These are phyloP conservation scores for Phytophthora cryptogea DNA, from an alignment of 352 stramenopile species.

Conservation along the genomic window DNA sequence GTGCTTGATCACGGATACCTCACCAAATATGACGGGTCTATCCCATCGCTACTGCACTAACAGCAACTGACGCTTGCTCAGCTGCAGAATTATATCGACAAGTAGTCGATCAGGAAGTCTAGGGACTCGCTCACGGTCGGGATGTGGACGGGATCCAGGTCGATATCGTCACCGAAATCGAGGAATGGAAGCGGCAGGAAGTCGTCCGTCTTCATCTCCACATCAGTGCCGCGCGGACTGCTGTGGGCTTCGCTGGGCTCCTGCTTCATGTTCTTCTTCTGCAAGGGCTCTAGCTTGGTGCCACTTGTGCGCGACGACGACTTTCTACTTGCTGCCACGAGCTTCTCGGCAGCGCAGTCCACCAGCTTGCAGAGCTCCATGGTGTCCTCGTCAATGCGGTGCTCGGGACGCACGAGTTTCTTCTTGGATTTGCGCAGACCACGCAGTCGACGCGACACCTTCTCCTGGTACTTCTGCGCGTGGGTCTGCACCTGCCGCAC, in stretches of 20 bases:
- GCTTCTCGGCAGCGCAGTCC: slow-evolving; percentile 50
- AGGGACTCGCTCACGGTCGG: slow-evolving; percentile 67
- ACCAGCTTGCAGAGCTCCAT: slow-evolving; percentile 66
- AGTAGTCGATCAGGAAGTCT: slow-evolving; percentile 69
- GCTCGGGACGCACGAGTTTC: slow-evolving; percentile 60
- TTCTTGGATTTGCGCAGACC: slow-evolving; percentile 76
- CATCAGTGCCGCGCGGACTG: slow-evolving; percentile 33
- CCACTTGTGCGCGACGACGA: slow-evolving; percentile 12
- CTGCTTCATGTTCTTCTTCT: slow-evolving; percentile 35
- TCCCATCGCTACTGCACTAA: slow-evolving; percentile 33
- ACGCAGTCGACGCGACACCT: slow-evolving; percentile 57
- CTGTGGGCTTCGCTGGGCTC: slow-evolving; percentile 24
- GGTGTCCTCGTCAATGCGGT: slow-evolving; percentile 64
- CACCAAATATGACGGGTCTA: slow-evolving; percentile 33
- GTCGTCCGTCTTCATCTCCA: slow-evolving; percentile 45
- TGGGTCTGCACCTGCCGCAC: no score
- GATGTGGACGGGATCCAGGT: slow-evolving; percentile 50
- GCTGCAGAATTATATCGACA: slow-evolving; percentile 45
- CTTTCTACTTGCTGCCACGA: slow-evolving; percentile 36
- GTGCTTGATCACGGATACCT: slow-evolving; percentile 31
- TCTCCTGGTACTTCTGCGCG: no score
- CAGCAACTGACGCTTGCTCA: slow-evolving; percentile 21
- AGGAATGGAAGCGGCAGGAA: slow-evolving; percentile 48
- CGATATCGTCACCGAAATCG: slow-evolving; percentile 52
- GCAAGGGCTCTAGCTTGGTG: slow-evolving; percentile 31